phyloP scores from a whole-genome alignment of 345 rosid genomes.

The Syzygium oleosum region DNA sequence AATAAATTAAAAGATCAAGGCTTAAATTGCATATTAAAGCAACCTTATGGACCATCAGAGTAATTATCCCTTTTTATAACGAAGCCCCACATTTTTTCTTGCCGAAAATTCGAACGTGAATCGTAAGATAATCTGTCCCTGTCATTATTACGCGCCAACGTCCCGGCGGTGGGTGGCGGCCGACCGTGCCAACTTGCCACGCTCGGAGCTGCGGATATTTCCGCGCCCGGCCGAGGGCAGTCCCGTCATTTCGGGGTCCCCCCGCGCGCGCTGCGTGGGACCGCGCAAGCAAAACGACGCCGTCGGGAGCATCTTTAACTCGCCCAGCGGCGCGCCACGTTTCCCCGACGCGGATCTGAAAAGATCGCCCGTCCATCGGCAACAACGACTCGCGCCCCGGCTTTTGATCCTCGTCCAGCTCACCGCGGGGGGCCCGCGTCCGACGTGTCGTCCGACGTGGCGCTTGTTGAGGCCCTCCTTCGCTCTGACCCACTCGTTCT shows the following conservation, averaged over 20 bases:
- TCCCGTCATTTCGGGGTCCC: background rate
- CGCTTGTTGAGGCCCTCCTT: background rate
- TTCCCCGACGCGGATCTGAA: background rate
- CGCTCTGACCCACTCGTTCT: background rate
- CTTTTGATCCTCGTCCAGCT: constrained; percentile 24
- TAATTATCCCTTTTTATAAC: too few relatives aligned
- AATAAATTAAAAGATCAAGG: too few relatives aligned
- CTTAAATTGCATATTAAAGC: too few relatives aligned
- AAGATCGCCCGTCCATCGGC: constrained; percentile 3
- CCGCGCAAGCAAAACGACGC: background rate
- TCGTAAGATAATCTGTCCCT: background rate
- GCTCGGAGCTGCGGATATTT: background rate
- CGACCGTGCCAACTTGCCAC: background rate
- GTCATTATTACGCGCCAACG: background rate
- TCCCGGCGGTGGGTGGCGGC: background rate
- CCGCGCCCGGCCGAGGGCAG: background rate
- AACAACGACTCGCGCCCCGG: background rate
- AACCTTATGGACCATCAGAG: too few relatives aligned
- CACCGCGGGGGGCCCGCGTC: background rate
- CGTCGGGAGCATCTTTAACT: constrained; percentile 27
- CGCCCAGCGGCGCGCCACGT: constrained; percentile 21
- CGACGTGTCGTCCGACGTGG: constrained; percentile 11
- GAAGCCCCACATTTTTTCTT: background rate
- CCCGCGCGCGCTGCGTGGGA: too few relatives aligned
- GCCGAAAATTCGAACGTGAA: background rate